Evolutionary conservation across 2,329 filamentous ascomycete genomes (phyloP).

Genomic region (Diaporthe australafricana): DNA sequence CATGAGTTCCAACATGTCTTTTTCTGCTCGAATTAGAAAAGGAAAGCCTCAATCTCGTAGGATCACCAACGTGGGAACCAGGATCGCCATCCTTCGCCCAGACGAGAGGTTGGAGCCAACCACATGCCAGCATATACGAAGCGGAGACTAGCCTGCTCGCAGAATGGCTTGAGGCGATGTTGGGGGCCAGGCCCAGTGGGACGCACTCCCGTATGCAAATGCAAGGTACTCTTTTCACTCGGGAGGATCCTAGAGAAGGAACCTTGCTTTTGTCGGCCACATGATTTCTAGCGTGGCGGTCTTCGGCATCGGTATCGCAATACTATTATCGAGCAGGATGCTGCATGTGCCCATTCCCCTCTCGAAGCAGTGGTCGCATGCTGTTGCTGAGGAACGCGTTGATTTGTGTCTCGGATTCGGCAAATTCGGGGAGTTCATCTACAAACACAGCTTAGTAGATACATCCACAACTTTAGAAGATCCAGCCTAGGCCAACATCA

Average conservation of each 20-base stretch:
- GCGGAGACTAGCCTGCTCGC: neutral
- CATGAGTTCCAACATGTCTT: no score
- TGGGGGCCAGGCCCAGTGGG: conserved; percentile 4
- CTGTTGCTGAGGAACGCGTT: no score
- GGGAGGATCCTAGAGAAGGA: neutral
- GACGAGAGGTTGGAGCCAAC: neutral
- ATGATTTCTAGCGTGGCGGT: neutral
- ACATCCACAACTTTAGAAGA: no score
- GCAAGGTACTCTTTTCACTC: no score
- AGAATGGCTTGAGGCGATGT: neutral
- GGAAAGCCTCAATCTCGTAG: no score
- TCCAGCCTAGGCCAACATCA: no score
- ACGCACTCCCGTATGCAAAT: neutral
- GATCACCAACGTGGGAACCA: no score
- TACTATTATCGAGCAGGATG: neutral
- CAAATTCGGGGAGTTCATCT: neutral
- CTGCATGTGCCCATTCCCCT: neutral
- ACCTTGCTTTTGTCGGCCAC: neutral
- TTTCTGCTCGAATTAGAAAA: no score
- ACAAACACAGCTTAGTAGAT: no score
- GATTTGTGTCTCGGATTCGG: neutral
- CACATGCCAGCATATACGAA: neutral
- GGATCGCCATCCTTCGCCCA: neutral
- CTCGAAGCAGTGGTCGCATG: neutral
- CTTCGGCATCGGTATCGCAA: conserved; percentile 13